Conservation (phyloP, 2,329 filamentous ascomycete genomes). For the Xylariaceae sp. region DNA sequence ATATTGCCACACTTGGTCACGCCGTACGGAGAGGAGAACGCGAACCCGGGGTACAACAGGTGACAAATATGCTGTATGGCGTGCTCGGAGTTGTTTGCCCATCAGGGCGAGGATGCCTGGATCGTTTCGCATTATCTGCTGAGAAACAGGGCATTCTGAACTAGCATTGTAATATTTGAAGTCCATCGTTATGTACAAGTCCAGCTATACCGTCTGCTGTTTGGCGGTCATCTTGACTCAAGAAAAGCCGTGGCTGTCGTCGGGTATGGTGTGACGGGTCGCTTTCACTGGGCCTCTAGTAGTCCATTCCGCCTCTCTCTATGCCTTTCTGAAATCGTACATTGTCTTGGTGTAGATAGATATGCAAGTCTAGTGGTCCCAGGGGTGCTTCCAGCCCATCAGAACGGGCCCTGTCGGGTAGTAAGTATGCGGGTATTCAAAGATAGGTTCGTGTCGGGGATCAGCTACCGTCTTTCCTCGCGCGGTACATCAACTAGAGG, state of each 20-base stretch:
- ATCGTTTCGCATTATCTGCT: constrained; percentile 65
- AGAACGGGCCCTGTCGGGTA: constrained; percentile 60
- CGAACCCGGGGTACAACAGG: constrained; percentile 61
- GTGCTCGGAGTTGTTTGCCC: constrained; percentile 66
- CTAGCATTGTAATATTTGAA: constrained; percentile 9
- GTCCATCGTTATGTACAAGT: not conserved
- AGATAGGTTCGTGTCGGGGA: constrained; percentile 5
- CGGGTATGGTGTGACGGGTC: not conserved
- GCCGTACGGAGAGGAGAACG: constrained; percentile 60
- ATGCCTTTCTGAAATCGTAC: not conserved
- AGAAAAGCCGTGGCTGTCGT: constrained; percentile 1
- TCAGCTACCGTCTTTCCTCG: constrained; percentile 83
- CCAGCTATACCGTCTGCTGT: constrained; percentile 1
- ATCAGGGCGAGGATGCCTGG: constrained; percentile 63
- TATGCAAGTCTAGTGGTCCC: constrained; percentile 71
- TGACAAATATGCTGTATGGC: constrained; percentile 73
- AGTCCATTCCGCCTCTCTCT: constrained; percentile 1
- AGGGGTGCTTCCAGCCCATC: constrained; percentile 92
- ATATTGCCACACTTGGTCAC: constrained; percentile 62
- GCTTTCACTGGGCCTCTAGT: not conserved
- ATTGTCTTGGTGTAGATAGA: not conserved
- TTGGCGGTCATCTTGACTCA: constrained; percentile 3
- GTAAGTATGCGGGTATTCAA: constrained; percentile 18
- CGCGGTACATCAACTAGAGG: constrained; percentile 85
- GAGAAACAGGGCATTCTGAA: constrained; percentile 43